These are phyloP conservation scores for Citrus reticulata DNA, from an alignment of 345 rosid genomes.

Conservation along the genomic window DNA sequence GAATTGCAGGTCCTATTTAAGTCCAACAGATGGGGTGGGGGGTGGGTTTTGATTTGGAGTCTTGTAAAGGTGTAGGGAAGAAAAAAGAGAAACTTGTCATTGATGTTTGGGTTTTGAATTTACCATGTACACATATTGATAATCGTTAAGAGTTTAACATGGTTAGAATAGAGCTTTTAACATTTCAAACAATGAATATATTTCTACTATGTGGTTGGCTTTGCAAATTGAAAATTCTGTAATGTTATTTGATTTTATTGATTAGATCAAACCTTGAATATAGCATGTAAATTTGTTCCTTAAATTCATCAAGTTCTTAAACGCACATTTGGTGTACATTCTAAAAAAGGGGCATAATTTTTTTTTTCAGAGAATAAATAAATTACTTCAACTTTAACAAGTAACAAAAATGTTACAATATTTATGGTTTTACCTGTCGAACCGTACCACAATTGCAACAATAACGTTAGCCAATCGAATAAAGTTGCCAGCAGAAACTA, in stretches of 20 bases:
- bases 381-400: neutral
- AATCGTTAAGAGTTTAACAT: neutral
- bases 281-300: neutral
- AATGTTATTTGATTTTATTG: neutral
- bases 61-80: too few species aligned
- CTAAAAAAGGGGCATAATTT: neutral
- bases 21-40: neutral
- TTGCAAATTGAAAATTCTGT: neutral
- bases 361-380: neutral
- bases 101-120: neutral
- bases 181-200: neutral
- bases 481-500: constrained; percentile 68
- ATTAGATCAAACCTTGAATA: neutral
- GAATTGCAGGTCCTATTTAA: neutral
- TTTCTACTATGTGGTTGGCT: neutral
- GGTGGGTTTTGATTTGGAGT: too few species aligned
- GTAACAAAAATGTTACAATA: neutral
- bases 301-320: neutral
- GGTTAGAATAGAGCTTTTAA: too few species aligned
- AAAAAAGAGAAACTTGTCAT: neutral
- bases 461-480: constrained; percentile 52
- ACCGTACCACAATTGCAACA: constrained; percentile 65
- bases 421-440: constrained; percentile 56
- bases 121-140: neutral
- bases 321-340: neutral